Evolutionary conservation across 257 asterid species (phyloP).

Genomic region (Leptodermis oblonga): DNA sequence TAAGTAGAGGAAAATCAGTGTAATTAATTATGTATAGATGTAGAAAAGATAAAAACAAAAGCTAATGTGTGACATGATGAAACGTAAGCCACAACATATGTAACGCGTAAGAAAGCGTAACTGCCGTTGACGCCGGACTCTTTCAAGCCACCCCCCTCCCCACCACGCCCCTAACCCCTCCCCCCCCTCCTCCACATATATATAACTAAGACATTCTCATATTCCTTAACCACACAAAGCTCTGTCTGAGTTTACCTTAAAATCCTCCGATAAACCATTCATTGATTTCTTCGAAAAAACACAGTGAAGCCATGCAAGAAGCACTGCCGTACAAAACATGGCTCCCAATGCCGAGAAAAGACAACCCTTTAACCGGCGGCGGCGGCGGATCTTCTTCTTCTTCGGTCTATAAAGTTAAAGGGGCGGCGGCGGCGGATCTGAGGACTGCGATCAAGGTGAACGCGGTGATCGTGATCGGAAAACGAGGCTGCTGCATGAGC

Average conservation of each 20-base stretch:
- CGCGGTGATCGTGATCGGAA: slow-evolving; percentile 35
- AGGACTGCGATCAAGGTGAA: slow-evolving; percentile 26
- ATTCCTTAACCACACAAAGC: neutral
- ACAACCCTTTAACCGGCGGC: neutral
- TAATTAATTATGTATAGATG: neutral
- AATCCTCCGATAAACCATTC: neutral
- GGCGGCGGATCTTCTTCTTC: neutral
- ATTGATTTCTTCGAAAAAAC: neutral
- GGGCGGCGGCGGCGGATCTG: neutral
- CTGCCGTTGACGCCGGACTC: slow-evolving; percentile 31
- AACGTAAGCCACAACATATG: slow-evolving; percentile 40
- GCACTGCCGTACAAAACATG: slow-evolving; percentile 42
- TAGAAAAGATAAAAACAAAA: neutral
- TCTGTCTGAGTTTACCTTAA: neutral
- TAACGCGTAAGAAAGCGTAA: slow-evolving; percentile 36
- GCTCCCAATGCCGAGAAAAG: slow-evolving; percentile 14
- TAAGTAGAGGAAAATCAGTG: neutral
- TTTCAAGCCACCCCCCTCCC: slow-evolving; percentile 12
- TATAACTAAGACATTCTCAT: neutral
- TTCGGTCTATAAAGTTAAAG: neutral
- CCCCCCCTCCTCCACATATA: neutral
- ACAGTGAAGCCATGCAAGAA: slow-evolving; percentile 33
- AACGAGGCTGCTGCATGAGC: slow-evolving; percentile 44
- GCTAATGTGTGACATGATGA: slow-evolving; percentile 21
- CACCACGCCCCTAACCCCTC: neutral